Base-by-base conservation (phyloP, 108 stramenopile genomes). In the Stephanodiscus minutulus region DNA sequence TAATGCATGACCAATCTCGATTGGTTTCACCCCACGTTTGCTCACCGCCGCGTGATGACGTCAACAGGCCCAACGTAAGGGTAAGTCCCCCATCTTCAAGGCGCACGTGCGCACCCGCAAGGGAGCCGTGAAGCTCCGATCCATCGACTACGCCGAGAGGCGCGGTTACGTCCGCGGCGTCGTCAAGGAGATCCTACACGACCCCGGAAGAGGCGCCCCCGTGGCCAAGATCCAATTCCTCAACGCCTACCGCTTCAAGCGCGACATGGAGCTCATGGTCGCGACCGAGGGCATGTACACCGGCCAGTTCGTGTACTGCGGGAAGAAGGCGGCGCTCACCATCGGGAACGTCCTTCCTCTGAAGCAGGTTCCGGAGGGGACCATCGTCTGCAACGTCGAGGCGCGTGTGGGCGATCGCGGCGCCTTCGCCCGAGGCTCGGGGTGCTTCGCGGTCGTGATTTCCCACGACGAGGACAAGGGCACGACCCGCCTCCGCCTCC, bases 271-370 rank as follows among this genome's bases (percentile, higher is more conserved):
- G 83, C 87, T 98, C 43, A 83, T 99, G 79, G 70, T 96, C 43
- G 97, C 97, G 64, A 94, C 97, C 53, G 99, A 99, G 88, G 99
- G 99, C 74, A 95, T 98, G 94, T 98, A 99, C 96, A 92, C 96
- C 57, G 99, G 99, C 52, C 96, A 97, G 86, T 98, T 97, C 87
- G 87, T 99, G 68, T 99, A 97, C 96, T 96, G 95, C 77, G 98
- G 98, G 57, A 97, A 97, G 90, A 99, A 98, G 94, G 98, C 98
- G 1, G 76, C 92, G 57, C 82, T 99, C 44, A 87, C 87, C 54
- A 84, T 97, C 31, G 99, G 99, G 64, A 99, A 99, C 81, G 96
- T 98, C 74, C 85, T 99, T 20, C 99, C 99, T 55, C 61, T 99
- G 61, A 71, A 50, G 18, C 74, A 79, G 13, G 95, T 99, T 54